Percentiles rank a stretch among this genome's conserved stretches.
phyloP scores from a whole-genome alignment of 371 early-diverging fungal genomes.

The Cokeromyces recurvatus region DNA sequence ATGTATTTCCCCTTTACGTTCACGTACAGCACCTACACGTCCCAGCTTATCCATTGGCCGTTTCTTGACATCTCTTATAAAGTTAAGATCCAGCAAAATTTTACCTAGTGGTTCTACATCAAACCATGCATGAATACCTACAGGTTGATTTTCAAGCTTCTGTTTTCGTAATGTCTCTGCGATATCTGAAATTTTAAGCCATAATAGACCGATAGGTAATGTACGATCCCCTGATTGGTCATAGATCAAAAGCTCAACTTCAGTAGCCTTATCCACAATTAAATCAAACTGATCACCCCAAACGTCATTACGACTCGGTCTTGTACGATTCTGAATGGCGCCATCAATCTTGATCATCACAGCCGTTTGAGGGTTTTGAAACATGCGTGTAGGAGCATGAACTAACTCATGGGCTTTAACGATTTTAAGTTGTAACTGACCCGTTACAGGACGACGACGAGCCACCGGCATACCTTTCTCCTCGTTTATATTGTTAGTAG shows the following conservation, averaged over 20 bases:
- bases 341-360: constrained; percentile 84
- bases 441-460: constrained; percentile 67
- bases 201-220: constrained; percentile 70
- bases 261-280: constrained; percentile 80
- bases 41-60: constrained; percentile 68
- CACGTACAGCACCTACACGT: constrained; percentile 85
- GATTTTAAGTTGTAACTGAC: constrained; percentile 62
- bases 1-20: constrained; percentile 67
- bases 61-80: constrained; percentile 45
- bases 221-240: constrained; percentile 63
- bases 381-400: constrained; percentile 61
- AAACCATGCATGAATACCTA: constrained; percentile 66
- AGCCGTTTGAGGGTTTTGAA: constrained; percentile 56
- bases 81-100: constrained; percentile 71
- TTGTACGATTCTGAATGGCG: constrained; percentile 66
- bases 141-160: constrained; percentile 45
- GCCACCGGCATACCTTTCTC: constrained; percentile 50
- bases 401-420: constrained; percentile 61
- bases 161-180: constrained; percentile 67
- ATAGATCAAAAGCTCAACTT: constrained; percentile 80
- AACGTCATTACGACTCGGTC: constrained; percentile 52
- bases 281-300: constrained; percentile 81
- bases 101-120: constrained; percentile 94
- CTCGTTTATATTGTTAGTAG: constrained; percentile 56
- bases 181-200: constrained; percentile 78